Conservation (phyloP, 1,284 basidiomycete genomes). For the Melampsora larici-populina region DNA sequence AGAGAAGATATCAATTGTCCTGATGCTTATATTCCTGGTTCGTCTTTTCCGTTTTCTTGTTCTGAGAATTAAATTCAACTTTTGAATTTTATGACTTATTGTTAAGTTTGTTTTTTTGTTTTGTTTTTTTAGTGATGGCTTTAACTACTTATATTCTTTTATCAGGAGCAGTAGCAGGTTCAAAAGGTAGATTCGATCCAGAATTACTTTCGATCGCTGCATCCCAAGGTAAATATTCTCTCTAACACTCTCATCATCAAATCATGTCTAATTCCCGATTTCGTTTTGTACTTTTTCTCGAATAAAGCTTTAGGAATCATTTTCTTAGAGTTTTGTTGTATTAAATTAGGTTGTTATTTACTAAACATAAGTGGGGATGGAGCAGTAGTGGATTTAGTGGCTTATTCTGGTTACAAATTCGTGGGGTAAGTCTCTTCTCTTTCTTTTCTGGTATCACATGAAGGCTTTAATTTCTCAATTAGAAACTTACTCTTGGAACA, state of each 20-base stretch:
- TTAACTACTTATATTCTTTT: slow-evolving; percentile 95
- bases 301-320: slow-evolving; percentile 58
- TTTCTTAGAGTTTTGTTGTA: slow-evolving; percentile 77
- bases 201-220: slow-evolving; percentile 82
- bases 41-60: not conserved
- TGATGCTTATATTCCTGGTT: slow-evolving; percentile 92
- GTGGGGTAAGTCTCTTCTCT: slow-evolving; percentile 65
- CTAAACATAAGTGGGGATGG: slow-evolving; percentile 75
- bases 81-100: not conserved
- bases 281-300: not conserved
- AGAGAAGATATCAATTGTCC: slow-evolving; percentile 93
- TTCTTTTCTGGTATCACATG: too few species aligned
- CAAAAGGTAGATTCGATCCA: slow-evolving; percentile 80
- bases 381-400: slow-evolving; percentile 62
- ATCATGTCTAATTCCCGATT: not conserved
- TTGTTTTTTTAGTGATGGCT: slow-evolving; percentile 77
- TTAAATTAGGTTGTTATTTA: slow-evolving; percentile 86
- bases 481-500: too few species aligned
- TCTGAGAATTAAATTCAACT: too few species aligned
- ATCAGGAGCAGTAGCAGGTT: slow-evolving; percentile 70
- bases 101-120: slow-evolving; percentile 11
- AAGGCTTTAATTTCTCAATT: too few species aligned
- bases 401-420: slow-evolving; percentile 95
- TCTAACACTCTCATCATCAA: slow-evolving; percentile 48
- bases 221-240: slow-evolving; percentile 74